Conservation (phyloP, 2,329 filamentous ascomycete genomes). For the Venturia asperata region DNA sequence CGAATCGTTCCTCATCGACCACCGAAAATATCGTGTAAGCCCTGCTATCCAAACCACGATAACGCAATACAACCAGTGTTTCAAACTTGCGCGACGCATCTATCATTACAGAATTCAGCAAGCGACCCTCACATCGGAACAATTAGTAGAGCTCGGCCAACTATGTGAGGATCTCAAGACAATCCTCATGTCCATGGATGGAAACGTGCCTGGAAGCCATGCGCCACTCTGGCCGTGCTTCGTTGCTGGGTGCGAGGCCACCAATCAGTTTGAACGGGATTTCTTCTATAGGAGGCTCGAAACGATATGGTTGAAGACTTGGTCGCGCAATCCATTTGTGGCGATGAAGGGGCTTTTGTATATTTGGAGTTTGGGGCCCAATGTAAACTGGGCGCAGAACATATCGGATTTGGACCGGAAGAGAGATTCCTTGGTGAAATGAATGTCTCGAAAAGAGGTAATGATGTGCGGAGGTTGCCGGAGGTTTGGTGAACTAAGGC, state of each 20-base stretch:
- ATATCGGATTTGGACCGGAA: background rate
- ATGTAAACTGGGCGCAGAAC: background rate
- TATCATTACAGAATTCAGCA: background rate
- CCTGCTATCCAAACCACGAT: background rate
- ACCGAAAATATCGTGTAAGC: background rate
- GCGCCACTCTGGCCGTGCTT: conserved; percentile 10
- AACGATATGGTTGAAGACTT: background rate
- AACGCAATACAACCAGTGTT: background rate
- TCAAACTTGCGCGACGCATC: background rate
- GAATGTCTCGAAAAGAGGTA: background rate
- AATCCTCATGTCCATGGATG: conserved; percentile 7
- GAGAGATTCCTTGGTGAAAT: background rate
- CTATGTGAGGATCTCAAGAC: background rate
- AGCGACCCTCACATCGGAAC: background rate
- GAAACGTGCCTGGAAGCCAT: background rate
- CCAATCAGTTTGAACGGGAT: background rate
- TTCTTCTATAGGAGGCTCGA: conserved; percentile 1
- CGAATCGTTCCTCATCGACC: background rate
- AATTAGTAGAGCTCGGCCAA: background rate
- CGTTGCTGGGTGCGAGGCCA: background rate
- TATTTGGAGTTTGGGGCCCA: background rate
- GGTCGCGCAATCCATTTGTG: background rate
- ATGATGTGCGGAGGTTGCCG: too few relatives aligned
- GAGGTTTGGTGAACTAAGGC: too few relatives aligned
- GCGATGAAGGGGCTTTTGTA: conserved; percentile 2